These are phyloP conservation scores for Meyerozyma elateridarum DNA, from an alignment of 1,139 yeast genomes.

Conservation along the genomic window DNA sequence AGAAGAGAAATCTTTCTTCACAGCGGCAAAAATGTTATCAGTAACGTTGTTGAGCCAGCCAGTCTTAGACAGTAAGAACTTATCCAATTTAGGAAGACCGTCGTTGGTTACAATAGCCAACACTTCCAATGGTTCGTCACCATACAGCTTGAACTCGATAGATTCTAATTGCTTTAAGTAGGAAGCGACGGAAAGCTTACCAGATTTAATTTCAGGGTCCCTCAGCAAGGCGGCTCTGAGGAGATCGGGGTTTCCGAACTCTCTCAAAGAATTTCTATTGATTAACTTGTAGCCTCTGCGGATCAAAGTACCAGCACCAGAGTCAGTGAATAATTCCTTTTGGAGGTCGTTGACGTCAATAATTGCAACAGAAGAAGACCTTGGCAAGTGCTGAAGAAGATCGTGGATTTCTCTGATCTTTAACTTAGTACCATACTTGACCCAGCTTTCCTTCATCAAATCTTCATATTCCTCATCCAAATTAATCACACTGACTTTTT, in stretches of 20 bases:
- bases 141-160: slow-evolving; percentile 68
- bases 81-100: slow-evolving; percentile 71
- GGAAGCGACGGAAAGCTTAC: slow-evolving; percentile 73
- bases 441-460: slow-evolving; percentile 92
- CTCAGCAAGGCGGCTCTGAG: slow-evolving; percentile 72
- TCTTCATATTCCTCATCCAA: slow-evolving; percentile 94
- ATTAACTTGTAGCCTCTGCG: slow-evolving; percentile 93
- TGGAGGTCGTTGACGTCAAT: slow-evolving; percentile 92
- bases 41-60: slow-evolving; percentile 98
- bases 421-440: slow-evolving; percentile 94
- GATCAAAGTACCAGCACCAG: slow-evolving; percentile 98
- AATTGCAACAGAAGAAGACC: slow-evolving; percentile 96
- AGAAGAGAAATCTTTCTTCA: slow-evolving; percentile 66
- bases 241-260: slow-evolving; percentile 72
- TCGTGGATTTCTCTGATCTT: slow-evolving; percentile 96
- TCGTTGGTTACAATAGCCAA: slow-evolving; percentile 70
- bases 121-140: slow-evolving; percentile 95
- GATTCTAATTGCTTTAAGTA: slow-evolving; percentile 71
- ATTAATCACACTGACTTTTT: slow-evolving; percentile 83
- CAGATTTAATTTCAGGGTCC: slow-evolving; percentile 70
- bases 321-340: slow-evolving; percentile 94
- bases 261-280: slow-evolving; percentile 62
- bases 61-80: slow-evolving; percentile 78
- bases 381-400: slow-evolving; percentile 85
- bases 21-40: slow-evolving; percentile 84